phyloP scores from a whole-genome alignment of 2,329 filamentous ascomycete species.

The Pseudogymnoascus sp. region DNA sequence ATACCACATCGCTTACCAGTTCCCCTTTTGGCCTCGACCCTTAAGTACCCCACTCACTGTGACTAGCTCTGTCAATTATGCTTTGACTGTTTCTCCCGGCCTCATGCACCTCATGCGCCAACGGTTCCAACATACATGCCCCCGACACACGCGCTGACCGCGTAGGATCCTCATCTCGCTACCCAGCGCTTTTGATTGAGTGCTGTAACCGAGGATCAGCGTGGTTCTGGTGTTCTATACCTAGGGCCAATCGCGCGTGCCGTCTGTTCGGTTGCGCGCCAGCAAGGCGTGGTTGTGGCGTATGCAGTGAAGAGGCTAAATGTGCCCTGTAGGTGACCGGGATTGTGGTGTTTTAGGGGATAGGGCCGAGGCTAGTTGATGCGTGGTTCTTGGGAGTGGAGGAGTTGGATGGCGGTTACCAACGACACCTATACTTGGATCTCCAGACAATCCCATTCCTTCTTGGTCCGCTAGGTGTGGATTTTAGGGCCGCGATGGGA shows the following conservation, averaged over 20 bases:
- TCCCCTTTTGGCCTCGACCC: neutral
- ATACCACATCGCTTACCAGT: neutral
- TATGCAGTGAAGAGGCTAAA: neutral
- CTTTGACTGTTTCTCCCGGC: neutral
- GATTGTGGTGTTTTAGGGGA: neutral
- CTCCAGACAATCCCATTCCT: neutral
- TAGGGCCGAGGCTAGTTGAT: neutral
- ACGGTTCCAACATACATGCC: neutral
- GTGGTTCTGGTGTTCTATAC: neutral
- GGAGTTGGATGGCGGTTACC: neutral
- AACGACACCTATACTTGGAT: neutral
- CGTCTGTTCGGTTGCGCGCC: neutral
- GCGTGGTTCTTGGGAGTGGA: neutral
- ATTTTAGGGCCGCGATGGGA: neutral
- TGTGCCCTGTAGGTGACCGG: neutral
- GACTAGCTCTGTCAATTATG: neutral
- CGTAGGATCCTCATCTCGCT: neutral
- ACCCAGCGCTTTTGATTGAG: neutral
- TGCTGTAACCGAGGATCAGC: neutral
- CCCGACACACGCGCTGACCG: neutral
- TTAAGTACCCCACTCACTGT: neutral
- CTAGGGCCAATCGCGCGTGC: neutral
- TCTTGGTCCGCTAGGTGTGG: neutral
- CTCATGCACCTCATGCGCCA: neutral
- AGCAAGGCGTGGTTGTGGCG: neutral